These are phyloP conservation scores for Colletotrichum tanaceti DNA, from an alignment of 2,329 filamentous ascomycete genomes.

Conservation along the genomic window DNA sequence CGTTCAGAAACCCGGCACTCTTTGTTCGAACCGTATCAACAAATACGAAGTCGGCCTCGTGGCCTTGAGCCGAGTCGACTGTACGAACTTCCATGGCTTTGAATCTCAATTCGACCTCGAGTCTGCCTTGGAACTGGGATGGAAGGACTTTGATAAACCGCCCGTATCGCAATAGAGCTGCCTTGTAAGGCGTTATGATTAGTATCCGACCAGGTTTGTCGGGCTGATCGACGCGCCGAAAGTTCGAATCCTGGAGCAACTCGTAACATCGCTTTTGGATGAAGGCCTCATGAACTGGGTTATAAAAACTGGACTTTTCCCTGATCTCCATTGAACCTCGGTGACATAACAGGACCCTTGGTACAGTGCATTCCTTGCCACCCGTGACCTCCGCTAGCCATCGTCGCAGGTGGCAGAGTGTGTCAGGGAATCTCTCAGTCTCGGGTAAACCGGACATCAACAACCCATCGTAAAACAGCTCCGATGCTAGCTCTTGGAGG, in stretches of 20 bases:
- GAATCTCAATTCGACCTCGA: conserved; percentile 5
- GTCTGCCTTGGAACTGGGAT: conserved; percentile 11
- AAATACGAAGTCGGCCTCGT: conserved; percentile 61
- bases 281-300: conserved; percentile 53
- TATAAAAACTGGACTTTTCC: conserved; percentile 54
- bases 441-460: conserved; percentile 52
- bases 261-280: conserved; percentile 49
- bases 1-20: conserved; percentile 55
- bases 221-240: conserved; percentile 46
- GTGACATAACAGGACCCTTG: conserved; percentile 52
- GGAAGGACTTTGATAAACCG: conserved; percentile 22
- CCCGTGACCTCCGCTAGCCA: conserved; percentile 47
- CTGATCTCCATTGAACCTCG: conserved; percentile 45
- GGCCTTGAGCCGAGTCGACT: conserved; percentile 59
- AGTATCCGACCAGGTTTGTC: conserved; percentile 53
- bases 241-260: conserved; percentile 49
- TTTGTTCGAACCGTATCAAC: conserved; percentile 59
- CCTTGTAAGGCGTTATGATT: conserved; percentile 58
- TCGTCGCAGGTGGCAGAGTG: conserved; percentile 45
- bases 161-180: conserved; percentile 52
- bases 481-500: conserved; percentile 55
- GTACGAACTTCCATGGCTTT: conserved; percentile 48
- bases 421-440: conserved; percentile 44
- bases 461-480: conserved; percentile 54
- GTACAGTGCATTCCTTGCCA: conserved; percentile 45